phyloP scores from a whole-genome alignment of 2,329 filamentous ascomycete genomes.

The Thyridium curvatum region DNA sequence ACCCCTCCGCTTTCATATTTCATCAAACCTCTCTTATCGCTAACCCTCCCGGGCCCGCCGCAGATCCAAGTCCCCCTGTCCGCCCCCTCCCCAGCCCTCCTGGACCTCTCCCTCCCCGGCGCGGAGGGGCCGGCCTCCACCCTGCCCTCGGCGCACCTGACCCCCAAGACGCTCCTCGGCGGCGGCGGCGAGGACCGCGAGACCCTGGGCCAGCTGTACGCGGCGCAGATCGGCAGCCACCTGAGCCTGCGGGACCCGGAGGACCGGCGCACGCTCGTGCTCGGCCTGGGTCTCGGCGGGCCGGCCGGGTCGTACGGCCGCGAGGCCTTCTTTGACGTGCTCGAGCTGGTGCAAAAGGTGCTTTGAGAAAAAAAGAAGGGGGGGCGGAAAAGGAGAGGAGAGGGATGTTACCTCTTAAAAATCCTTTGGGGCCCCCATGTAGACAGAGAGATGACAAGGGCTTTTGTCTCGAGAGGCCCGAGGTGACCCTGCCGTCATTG shows the following conservation, averaged over 20 bases:
- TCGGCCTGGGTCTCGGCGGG: conserved; percentile 50
- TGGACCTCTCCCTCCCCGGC: conserved; percentile 50
- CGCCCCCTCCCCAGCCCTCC: conserved; percentile 55
- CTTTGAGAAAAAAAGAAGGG: too few species aligned
- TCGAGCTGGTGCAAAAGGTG: conserved; percentile 56
- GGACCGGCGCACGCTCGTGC: conserved; percentile 52
- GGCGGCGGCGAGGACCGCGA: conserved; percentile 75
- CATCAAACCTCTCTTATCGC: conserved; percentile 3
- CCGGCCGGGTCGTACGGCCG: conserved; percentile 39
- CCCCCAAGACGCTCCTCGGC: conserved; percentile 80
- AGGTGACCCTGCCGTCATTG: too few species aligned
- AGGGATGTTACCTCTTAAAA: too few species aligned
- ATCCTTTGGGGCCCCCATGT: too few species aligned
- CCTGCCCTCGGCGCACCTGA: conserved; percentile 75
- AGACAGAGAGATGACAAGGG: too few species aligned
- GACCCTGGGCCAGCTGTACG: conserved; percentile 79
- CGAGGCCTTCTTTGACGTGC: conserved; percentile 57
- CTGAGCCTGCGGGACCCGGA: conserved; percentile 66
- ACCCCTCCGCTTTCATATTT: conserved; percentile 25
- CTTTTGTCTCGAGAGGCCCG: too few species aligned
- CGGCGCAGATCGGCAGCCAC: conserved; percentile 79
- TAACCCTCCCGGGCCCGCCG: neutral
- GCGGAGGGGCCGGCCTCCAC: conserved; percentile 15
- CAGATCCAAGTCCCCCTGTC: conserved; percentile 75
- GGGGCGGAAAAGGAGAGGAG: too few species aligned